Evolutionary conservation across 2,329 filamentous ascomycete species (phyloP).

Genomic region (Trichoderma sp.): DNA sequence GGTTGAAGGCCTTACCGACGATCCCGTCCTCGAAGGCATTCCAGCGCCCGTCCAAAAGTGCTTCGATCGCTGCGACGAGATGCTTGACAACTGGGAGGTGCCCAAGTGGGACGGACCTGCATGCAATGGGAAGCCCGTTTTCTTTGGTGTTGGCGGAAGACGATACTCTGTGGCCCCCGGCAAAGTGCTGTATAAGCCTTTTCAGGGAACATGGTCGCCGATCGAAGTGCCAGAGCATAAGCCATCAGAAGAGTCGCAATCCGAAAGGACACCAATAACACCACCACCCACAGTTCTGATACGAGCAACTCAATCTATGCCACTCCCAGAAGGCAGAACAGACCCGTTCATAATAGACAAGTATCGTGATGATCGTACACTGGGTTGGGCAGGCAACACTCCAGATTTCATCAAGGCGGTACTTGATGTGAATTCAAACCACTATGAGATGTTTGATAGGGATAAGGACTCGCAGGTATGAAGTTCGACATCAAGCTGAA

Average conservation of each 20-base stretch:
- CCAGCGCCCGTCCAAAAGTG: slow-evolving; percentile 30
- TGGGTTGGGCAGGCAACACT: slow-evolving; percentile 31
- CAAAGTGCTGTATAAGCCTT: slow-evolving; percentile 27
- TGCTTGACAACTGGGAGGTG: slow-evolving; percentile 32
- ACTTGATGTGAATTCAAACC: slow-evolving; percentile 30
- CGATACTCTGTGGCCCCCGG: slow-evolving; percentile 22
- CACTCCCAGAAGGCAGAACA: slow-evolving; percentile 10
- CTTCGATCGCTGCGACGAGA: slow-evolving; percentile 33
- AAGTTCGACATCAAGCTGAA: too few species aligned
- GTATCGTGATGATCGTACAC: slow-evolving; percentile 27
- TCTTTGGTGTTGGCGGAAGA: slow-evolving; percentile 24
- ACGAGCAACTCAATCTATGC: slow-evolving; percentile 23
- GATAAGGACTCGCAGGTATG: slow-evolving; percentile 12
- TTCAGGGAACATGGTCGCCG: slow-evolving; percentile 24
- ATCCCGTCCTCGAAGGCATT: slow-evolving; percentile 25
- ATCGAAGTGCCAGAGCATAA: slow-evolving; percentile 16
- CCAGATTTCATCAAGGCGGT: slow-evolving; percentile 32
- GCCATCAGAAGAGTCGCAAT: not conserved
- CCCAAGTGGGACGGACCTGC: slow-evolving; percentile 28
- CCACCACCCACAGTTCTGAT: slow-evolving; percentile 30
- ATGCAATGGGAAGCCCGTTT: slow-evolving; percentile 13
- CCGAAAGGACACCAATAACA: not conserved
- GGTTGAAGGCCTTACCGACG: slow-evolving; percentile 20
- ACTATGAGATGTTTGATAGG: slow-evolving; percentile 31
- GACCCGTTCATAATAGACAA: slow-evolving; percentile 28